Base-by-base conservation (phyloP, 441 rosid genomes). In the Geranium incanum region DNA sequence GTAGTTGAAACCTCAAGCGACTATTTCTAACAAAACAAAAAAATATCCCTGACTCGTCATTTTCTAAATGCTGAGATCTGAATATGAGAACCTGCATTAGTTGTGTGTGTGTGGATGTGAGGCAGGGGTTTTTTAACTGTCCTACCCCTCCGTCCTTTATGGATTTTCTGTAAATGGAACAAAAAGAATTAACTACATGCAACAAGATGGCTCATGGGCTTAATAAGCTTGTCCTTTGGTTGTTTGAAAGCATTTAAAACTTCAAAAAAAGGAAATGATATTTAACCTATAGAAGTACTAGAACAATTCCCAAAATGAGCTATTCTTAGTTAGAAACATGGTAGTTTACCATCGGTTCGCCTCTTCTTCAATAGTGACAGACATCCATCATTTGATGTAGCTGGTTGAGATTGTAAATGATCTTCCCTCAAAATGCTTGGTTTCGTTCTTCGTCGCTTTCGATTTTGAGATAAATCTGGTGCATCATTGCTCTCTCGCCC, bases 361-460 rank as follows among this genome's bases (percentile, higher is more conserved):
- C 84, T 85, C 78, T 77, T 84, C 84, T 85, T 93, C 85, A 96
- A 79, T 70, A 87, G 70, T 52, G 97, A 80, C 52, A 92, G 79
- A 76, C 93, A 96, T 73, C 93, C 97, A 81, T 85, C 89, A 71
- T 68, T 77, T 43, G 90, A 75, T 67, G 86, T 77, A 74, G 70
- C 45, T 66, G 86, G 76, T 67, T 70, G 79, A 69, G 87, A 75
- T 75, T 68, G 79, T 63, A 70, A 64, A 76, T 13, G 79, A 59
- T 81, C 91, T 76, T 84, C 98, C 74, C 70, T 84, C 70, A 84
- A 73, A 70, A 79, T 75, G 70, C 76, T 68, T 48, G 50, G 78
- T 67, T 71, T 75, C 78, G 70, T 70, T 81, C 85, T 88, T 43
- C 73, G 79, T 74, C 81, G 87, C 85, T 86, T 93, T 78, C 79